Conservation (phyloP, 768 basidiomycete genomes). For the Plicaturopsis crispa region DNA sequence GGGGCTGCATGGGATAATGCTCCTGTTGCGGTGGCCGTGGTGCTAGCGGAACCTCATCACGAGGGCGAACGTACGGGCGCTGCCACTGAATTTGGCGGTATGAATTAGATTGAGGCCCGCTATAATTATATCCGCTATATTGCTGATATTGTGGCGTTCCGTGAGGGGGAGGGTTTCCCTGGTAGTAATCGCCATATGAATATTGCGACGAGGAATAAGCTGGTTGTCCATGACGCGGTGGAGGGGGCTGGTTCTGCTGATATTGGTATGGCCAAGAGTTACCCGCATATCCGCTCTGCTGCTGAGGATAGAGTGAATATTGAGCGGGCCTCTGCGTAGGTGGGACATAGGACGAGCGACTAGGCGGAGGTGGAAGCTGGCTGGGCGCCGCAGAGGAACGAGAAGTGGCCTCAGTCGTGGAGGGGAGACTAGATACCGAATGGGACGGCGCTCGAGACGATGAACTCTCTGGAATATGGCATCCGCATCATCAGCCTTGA, state of each 20-base stretch:
- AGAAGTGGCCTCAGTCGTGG: slow-evolving; percentile 6
- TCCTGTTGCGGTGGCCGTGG: no score
- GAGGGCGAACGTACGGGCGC: slow-evolving; percentile 23
- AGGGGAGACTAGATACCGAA: slow-evolving; percentile 9
- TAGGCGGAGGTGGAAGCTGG: neutral
- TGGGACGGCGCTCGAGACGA: slow-evolving; percentile 2
- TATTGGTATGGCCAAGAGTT: neutral
- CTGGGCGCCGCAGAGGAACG: slow-evolving; percentile 2
- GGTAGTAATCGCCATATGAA: neutral
- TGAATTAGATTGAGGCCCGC: neutral
- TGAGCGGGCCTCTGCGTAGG: no score
- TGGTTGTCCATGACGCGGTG: neutral
- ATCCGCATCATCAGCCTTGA: slow-evolving; percentile 4
- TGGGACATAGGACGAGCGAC: neutral
- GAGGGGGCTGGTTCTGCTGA: neutral
- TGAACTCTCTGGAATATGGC: slow-evolving; percentile 2
- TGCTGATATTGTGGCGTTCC: neutral
- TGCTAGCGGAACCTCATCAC: no score
- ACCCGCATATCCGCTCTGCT: no score
- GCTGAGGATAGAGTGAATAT: no score
- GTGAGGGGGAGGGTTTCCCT: neutral
- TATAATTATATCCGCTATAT: neutral
- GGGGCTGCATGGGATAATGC: no score
- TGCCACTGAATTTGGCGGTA: slow-evolving; percentile 23
- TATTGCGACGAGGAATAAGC: neutral